Evolutionary conservation across 129 eudicot species (phyloP), one percentile per base, ranked within the genome.

Genomic region (Smallanthus sonchifolius): DNA sequence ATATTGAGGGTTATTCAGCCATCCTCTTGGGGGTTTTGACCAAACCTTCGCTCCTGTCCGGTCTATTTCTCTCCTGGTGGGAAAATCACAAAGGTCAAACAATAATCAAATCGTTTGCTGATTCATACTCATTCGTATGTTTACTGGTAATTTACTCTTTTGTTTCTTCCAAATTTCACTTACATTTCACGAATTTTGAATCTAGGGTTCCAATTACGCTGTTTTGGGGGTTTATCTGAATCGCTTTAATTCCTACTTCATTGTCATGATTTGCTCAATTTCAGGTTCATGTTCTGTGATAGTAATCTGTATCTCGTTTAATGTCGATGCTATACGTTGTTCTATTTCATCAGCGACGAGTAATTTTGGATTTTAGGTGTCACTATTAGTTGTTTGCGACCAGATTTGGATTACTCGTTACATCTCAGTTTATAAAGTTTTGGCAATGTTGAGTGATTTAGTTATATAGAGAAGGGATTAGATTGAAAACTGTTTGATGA

Each of bases 131-230:
- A 74, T 68, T 57, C 60, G 15, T 54, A 49, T 66, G 14, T 70
- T 36, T 4, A 30, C 65, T 52, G 89, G 84, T 57, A 68, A 68
- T 60, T 78, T 19, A 37, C 67, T 65, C 69, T 19, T 39, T 43
- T 57, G 7, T 57, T 42, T 43, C 39, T 17, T 73, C 84, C n/a
- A 9, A 47, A 57, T 28, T 77, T 15, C 55, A 78, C 74, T 42
- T 74, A 40, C 77, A 87, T 79, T 86, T 45, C 61, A 4, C 64
- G 44, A 62, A 47, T 75, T 69, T 79, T 81, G 75, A 86, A 85
- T 82, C 81, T 86, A 89, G 91, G 95, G 96, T 86, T 89, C 76
- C 45, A 44, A 40, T 55, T 44, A 16, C 69, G 34, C 73, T 19
- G 60, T 71, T 75, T 71, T 75, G 62, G 77, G 65, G n/a, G 14